These are phyloP conservation scores for Berberis thunbergii DNA, from an alignment of 164 flowering plant genomes.

Conservation along the genomic window DNA sequence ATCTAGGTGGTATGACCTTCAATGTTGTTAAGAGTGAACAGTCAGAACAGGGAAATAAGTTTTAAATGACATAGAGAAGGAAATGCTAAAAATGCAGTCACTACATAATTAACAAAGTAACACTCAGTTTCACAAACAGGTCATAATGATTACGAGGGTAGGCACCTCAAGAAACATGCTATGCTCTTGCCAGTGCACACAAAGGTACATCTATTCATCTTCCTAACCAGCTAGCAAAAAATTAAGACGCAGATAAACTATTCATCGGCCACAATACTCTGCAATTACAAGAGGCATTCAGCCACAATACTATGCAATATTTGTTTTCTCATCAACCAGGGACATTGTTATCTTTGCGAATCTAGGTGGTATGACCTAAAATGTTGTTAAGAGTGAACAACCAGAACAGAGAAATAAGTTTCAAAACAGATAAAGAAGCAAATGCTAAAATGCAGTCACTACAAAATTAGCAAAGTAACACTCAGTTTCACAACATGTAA, in stretches of 20 bases:
- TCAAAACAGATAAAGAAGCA: not conserved
- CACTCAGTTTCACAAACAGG: too few relatives aligned
- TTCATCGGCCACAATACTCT: too few relatives aligned
- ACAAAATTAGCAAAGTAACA: too few relatives aligned
- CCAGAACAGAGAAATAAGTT: not conserved
- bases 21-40: slow-evolving; percentile 3
- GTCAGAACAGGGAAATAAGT: not conserved
- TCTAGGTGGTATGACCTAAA: slow-evolving; percentile 48
- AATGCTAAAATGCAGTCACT: not conserved
- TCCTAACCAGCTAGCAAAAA: too few relatives aligned
- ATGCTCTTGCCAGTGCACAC: too few relatives aligned
- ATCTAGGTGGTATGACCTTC: slow-evolving; percentile 48
- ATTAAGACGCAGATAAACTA: too few relatives aligned
- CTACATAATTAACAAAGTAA: not conserved
- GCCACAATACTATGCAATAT: slow-evolving; percentile 14
- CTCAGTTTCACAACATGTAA: too few relatives aligned
- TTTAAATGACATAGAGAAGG: not conserved
- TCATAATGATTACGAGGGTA: too few relatives aligned
- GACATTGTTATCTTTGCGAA: slow-evolving; percentile 14
- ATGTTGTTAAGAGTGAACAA: not conserved
- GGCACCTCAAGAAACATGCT: too few relatives aligned
- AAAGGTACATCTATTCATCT: too few relatives aligned
- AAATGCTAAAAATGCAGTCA: not conserved
- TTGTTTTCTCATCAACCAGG: slow-evolving; percentile 17
- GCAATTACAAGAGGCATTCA: too few relatives aligned